A percentile compares a stretch with the other conserved stretches of the same genome.
Conservation (phyloP, 768 basidiomycete species). For the Daedaleopsis sinensis region DNA sequence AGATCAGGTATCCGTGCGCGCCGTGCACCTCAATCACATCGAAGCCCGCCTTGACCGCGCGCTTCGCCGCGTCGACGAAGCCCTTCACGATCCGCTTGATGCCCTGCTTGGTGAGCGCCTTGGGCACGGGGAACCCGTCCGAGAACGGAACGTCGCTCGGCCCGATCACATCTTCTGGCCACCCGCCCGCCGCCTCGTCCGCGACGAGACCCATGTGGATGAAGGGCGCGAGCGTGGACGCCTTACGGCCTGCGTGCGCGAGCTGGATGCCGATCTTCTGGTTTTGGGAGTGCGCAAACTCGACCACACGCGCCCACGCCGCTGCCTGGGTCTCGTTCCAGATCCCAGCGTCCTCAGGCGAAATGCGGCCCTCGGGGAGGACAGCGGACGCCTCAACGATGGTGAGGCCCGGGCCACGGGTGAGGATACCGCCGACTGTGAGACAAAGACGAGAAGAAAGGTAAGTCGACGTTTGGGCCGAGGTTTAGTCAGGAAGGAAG, state of each 20-base stretch:
- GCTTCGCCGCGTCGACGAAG: conserved; percentile 48
- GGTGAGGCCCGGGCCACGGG: conserved; percentile 56
- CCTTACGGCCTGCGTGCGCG: conserved; percentile 75
- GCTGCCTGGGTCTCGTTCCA: conserved; percentile 63
- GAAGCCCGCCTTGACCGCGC: conserved; percentile 57
- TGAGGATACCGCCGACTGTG: conserved; percentile 52
- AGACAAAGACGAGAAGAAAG: no score
- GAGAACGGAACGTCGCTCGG: conserved; percentile 52
- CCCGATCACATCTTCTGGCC: conserved; percentile 38
- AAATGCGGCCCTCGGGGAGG: conserved; percentile 58
- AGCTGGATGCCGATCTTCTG: conserved; percentile 75
- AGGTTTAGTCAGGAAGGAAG: not conserved
- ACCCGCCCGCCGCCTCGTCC: conserved; percentile 42
- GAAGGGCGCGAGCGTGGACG: conserved; percentile 64
- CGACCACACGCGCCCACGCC: conserved; percentile 51
- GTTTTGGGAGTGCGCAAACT: conserved; percentile 68
- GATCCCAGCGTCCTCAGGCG: conserved; percentile 58
- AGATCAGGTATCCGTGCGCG: conserved; percentile 27
- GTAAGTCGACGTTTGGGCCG: not conserved
- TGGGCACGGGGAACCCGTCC: conserved; percentile 39
- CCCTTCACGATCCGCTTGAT: conserved; percentile 42
- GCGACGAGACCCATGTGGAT: conserved; percentile 46
- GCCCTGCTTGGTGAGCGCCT: conserved; percentile 38
- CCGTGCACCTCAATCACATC: conserved; percentile 26
- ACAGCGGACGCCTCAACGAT: conserved; percentile 70